Evolutionary conservation across 495 filamentous ascomycete genomes (phyloP).

Genomic region (Penicillium herquei): DNA sequence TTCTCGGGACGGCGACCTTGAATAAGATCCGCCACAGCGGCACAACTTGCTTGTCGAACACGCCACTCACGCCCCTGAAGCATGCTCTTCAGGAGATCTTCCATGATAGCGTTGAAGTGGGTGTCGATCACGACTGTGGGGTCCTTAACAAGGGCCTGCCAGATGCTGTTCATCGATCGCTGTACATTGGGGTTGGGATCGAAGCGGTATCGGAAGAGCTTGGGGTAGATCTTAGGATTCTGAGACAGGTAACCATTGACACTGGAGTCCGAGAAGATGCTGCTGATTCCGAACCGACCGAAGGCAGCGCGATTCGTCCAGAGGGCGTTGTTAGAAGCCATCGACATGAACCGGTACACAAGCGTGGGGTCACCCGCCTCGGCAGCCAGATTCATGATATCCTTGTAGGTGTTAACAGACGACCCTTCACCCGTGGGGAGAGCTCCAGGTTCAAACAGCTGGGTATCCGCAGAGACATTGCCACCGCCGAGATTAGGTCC

Average conservation of each 20-base stretch:
- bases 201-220: slow-evolving; percentile 89
- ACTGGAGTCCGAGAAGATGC: slow-evolving; percentile 83
- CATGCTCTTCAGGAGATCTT: slow-evolving; percentile 79
- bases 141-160: slow-evolving; percentile 89
- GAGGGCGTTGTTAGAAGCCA: slow-evolving; percentile 89
- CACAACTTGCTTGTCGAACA: slow-evolving; percentile 85
- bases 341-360: slow-evolving; percentile 95
- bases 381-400: slow-evolving; percentile 88
- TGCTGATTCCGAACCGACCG: slow-evolving; percentile 88
- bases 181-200: slow-evolving; percentile 92
- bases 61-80: slow-evolving; percentile 85
- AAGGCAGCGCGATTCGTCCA: slow-evolving; percentile 96
- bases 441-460: slow-evolving; percentile 91
- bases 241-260: slow-evolving; percentile 64
- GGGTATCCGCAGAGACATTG: slow-evolving; percentile 81
- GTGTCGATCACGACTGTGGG: slow-evolving; percentile 65
- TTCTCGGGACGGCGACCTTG: slow-evolving; percentile 70
- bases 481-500: slow-evolving; percentile 63
- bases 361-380: slow-evolving; percentile 93
- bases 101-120: slow-evolving; percentile 82
- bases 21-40: slow-evolving; percentile 82
- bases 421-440: slow-evolving; percentile 87
- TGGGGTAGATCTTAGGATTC: slow-evolving; percentile 92
- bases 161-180: slow-evolving; percentile 95
- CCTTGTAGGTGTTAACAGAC: slow-evolving; percentile 89